Percentiles rank a stretch among this genome's conserved stretches.
Evolutionary conservation across 2,329 filamentous ascomycete genomes (phyloP).

Genomic region (Verticillium zaregamsianum): DNA sequence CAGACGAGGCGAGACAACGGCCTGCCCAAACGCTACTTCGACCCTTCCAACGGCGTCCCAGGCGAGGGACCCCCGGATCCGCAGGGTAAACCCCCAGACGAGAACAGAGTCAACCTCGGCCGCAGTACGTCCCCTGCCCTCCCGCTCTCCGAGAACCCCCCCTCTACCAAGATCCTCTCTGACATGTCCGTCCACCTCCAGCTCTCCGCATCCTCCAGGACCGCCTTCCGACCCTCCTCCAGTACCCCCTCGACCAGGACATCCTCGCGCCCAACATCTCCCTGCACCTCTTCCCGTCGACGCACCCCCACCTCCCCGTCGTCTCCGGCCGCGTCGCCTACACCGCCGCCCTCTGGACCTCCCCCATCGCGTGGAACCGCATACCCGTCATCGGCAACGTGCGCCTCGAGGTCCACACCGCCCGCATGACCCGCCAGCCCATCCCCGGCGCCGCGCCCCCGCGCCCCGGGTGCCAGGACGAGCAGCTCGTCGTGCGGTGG

Average conservation of each 20-base stretch:
- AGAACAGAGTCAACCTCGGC: slow-evolving; percentile 59
- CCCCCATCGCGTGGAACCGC: slow-evolving; percentile 91
- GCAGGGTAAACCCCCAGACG: slow-evolving; percentile 36
- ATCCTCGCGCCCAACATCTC: slow-evolving; percentile 72
- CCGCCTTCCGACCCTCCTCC: slow-evolving; percentile 62
- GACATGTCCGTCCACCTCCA: slow-evolving; percentile 20
- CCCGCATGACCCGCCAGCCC: slow-evolving; percentile 72
- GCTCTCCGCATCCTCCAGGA: slow-evolving; percentile 63
- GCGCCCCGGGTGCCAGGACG: slow-evolving; percentile 54
- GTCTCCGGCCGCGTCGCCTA: slow-evolving; percentile 90
- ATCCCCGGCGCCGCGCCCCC: slow-evolving; percentile 39
- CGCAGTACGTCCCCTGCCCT: slow-evolving; percentile 44
- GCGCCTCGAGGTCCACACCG: slow-evolving; percentile 78
- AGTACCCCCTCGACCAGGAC: slow-evolving; percentile 66
- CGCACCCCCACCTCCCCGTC: slow-evolving; percentile 84
- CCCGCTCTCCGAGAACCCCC: background rate
- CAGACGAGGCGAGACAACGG: background rate
- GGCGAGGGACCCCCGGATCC: slow-evolving; percentile 7
- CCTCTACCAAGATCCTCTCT: background rate
- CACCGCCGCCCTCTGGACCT: slow-evolving; percentile 86
- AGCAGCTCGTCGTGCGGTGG: slow-evolving; percentile 91
- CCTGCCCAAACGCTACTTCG: slow-evolving; percentile 11
- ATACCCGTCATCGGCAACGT: slow-evolving; percentile 90
- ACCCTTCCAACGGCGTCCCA: slow-evolving; percentile 7
- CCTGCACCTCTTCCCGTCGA: slow-evolving; percentile 67